These are phyloP conservation scores for Coelastrella sp. DNA, from an alignment of 139 green algal species.

Conservation along the genomic window DNA sequence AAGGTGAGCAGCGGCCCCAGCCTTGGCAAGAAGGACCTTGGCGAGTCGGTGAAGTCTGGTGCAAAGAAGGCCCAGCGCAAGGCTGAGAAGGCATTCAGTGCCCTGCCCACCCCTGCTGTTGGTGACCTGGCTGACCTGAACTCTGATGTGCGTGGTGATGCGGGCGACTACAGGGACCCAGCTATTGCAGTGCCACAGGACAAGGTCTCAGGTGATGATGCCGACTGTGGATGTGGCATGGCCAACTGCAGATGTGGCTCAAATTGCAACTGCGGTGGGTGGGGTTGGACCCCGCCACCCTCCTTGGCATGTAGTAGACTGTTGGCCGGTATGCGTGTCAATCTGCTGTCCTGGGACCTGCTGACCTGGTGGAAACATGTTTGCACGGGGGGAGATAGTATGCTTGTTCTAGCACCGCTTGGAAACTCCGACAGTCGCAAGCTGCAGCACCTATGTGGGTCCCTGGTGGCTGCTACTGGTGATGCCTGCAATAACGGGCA, in stretches of 20 bases:
- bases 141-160: slow-evolving; percentile 19
- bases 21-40: not conserved
- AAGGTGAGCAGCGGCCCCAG: not conserved
- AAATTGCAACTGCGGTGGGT: not conserved
- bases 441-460: too few species aligned
- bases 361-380: too few species aligned
- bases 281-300: not conserved
- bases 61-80: not conserved
- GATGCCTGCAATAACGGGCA: too few species aligned
- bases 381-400: too few species aligned
- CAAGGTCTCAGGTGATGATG: not conserved
- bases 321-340: not conserved
- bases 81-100: not conserved
- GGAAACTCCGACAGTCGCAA: too few species aligned
- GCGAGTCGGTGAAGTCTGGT: not conserved
- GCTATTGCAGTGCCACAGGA: not conserved
- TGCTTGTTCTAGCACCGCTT: too few species aligned
- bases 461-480: too few species aligned
- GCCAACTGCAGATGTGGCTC: not conserved
- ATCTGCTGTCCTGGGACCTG: not conserved
- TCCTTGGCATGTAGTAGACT: too few species aligned
- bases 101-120: not conserved
- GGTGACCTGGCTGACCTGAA: slow-evolving; percentile 25
- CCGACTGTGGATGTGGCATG: not conserved
- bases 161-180: slow-evolving; percentile 14